Evolutionary conservation across 495 filamentous ascomycete genomes (phyloP).

Genomic region (Trichoderma gamsii): DNA sequence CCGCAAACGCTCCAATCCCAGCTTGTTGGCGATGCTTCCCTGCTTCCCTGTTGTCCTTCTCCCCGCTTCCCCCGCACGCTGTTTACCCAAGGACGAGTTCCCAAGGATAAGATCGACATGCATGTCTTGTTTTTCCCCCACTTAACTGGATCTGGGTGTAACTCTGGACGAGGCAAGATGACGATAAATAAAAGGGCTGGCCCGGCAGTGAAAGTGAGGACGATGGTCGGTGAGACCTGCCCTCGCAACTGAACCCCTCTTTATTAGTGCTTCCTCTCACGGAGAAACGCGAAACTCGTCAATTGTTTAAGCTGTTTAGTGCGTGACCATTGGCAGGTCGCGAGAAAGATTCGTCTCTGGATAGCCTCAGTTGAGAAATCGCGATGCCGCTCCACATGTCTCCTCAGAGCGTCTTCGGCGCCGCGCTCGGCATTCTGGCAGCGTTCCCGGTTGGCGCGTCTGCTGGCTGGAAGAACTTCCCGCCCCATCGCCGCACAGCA

Average conservation of each 20-base stretch:
- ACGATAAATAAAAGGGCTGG: conserved; percentile 5
- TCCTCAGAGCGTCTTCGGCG: background rate
- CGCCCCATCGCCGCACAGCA: conserved; percentile 1
- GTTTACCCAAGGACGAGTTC: background rate
- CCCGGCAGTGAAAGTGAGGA: background rate
- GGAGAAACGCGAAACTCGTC: background rate
- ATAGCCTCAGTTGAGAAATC: background rate
- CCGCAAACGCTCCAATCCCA: background rate
- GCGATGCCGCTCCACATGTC: conserved; percentile 1
- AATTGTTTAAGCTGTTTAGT: background rate
- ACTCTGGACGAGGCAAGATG: background rate
- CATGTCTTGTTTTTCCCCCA: background rate
- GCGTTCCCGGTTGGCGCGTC: background rate
- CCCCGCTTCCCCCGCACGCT: conserved; percentile 11
- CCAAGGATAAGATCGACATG: background rate
- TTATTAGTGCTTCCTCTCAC: background rate
- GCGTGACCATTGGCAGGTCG: background rate
- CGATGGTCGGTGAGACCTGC: background rate
- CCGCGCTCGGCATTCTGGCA: background rate
- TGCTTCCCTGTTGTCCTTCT: background rate
- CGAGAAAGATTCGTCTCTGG: background rate
- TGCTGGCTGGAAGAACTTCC: conserved; percentile 3
- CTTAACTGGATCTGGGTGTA: conserved; percentile 2
- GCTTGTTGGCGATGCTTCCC: background rate
- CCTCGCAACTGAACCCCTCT: background rate